phyloP scores from a whole-genome alignment of 1,284 basidiomycete species.

The Veloboletus limbatus region DNA sequence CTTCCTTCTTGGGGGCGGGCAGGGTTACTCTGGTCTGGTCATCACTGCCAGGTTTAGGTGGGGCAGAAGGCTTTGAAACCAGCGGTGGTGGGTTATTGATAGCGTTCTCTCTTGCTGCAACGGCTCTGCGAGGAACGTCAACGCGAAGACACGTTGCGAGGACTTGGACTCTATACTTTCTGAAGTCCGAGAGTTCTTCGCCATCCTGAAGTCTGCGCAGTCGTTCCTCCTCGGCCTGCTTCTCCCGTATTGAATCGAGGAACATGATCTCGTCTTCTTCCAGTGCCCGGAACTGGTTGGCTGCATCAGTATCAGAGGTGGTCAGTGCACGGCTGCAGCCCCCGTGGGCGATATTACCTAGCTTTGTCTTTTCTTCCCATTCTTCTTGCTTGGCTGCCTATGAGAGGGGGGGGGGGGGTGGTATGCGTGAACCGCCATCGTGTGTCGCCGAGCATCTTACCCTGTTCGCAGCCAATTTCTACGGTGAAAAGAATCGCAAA shows the following conservation, averaged over 20 bases:
- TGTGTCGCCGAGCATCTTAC: conserved; percentile 40
- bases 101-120: conserved; percentile 64
- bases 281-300: conserved; percentile 88
- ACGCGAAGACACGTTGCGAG: conserved; percentile 5
- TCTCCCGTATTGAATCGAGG: conserved; percentile 76
- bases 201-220: conserved; percentile 72
- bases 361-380: conserved; percentile 91
- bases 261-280: conserved; percentile 91
- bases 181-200: conserved; percentile 77
- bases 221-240: conserved; percentile 72
- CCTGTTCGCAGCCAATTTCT: conserved; percentile 83
- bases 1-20: conserved; percentile 46
- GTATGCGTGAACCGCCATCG: conserved; percentile 21
- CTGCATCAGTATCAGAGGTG: conserved; percentile 36
- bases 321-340: conserved; percentile 6
- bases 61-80: conserved; percentile 12
- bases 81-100: conserved; percentile 40
- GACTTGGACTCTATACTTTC: conserved; percentile 52
- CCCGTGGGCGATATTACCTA: conserved; percentile 47
- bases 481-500: conserved; percentile 34
- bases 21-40: conserved; percentile 22
- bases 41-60: conserved; percentile 19
- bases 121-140: conserved; percentile 50
- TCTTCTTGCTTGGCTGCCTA: conserved; percentile 88
- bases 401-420: too few species aligned